These are phyloP conservation scores for Pythium folliculosum DNA, from an alignment of 352 stramenopile genomes.

Conservation along the genomic window DNA sequence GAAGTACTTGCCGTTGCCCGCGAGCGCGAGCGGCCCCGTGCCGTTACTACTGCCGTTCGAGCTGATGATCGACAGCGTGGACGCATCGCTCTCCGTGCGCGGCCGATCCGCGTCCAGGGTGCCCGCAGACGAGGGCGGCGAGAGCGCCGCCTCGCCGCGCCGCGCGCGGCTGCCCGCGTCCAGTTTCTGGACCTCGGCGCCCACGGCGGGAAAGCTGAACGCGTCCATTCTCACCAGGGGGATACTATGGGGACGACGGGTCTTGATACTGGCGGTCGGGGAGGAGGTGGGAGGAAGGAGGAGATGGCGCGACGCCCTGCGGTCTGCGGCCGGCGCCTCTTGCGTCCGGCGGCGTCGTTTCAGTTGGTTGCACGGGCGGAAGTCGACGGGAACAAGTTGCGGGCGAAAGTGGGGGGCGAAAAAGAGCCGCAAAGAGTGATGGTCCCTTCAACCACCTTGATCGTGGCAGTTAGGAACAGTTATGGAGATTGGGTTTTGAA, in stretches of 20 bases:
- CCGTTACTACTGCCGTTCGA: slow-evolving; percentile 5
- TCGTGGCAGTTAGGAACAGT: neutral
- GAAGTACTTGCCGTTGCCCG: slow-evolving; percentile 64
- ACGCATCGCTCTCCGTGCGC: slow-evolving; percentile 12
- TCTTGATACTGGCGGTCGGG: neutral
- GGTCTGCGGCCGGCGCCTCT: neutral
- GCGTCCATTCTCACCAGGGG: slow-evolving; percentile 23
- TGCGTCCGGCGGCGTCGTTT: slow-evolving; percentile 27
- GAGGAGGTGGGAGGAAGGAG: too few relatives aligned
- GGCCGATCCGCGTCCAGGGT: slow-evolving; percentile 5
- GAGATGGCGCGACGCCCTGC: neutral
- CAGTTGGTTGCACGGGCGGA: slow-evolving; percentile 17
- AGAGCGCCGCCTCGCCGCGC: neutral
- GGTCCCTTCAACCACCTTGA: slow-evolving; percentile 25
- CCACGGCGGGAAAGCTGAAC: slow-evolving; percentile 25
- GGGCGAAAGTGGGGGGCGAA: neutral
- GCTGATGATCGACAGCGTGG: slow-evolving; percentile 13
- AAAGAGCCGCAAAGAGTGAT: slow-evolving; percentile 23
- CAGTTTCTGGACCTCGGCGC: slow-evolving; percentile 29
- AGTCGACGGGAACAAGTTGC: neutral
- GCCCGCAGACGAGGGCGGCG: neutral
- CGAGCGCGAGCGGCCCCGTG: neutral
- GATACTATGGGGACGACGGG: too few relatives aligned
- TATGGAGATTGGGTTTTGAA: neutral
- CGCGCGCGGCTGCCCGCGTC: slow-evolving; percentile 1